phyloP scores from a whole-genome alignment of 306 rosid genomes.

The Acacia melanoxylon region DNA sequence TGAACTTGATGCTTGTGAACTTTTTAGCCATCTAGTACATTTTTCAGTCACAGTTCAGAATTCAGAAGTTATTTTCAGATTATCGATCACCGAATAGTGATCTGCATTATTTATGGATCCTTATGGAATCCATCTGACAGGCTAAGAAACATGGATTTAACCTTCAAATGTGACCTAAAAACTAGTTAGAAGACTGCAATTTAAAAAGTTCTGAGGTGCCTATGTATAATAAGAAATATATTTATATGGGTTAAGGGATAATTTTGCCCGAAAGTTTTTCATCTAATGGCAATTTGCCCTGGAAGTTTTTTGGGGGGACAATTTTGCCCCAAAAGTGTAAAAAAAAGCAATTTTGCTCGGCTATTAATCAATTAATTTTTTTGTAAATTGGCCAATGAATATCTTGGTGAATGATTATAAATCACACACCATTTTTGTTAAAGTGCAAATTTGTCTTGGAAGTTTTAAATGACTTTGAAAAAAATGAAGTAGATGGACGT shows the following conservation, averaged over 20 bases:
- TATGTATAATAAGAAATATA: neutral
- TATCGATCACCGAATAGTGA: neutral
- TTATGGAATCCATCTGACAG: neutral
- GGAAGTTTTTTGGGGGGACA: no score
- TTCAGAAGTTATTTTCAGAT: neutral
- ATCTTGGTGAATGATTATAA: no score
- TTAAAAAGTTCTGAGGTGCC: neutral
- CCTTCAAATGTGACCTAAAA: neutral
- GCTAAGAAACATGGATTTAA: no score
- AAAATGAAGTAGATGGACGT: no score
- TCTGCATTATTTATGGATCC: neutral
- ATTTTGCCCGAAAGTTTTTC: no score
- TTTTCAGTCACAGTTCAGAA: neutral
- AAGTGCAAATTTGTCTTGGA: no score
- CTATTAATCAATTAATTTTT: no score
- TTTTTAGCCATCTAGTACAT: neutral
- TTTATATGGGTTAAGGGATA: neutral
- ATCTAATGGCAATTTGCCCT: accelerated
- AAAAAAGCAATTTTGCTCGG: no score
- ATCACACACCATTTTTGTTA: no score
- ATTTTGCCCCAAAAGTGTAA: no score
- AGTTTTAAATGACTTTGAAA: no score
- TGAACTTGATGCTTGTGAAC: neutral
- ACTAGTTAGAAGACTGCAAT: neutral
- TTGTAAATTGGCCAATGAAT: no score